Base-by-base conservation (phyloP, 345 rosid species). In the Camelina laxa region DNA sequence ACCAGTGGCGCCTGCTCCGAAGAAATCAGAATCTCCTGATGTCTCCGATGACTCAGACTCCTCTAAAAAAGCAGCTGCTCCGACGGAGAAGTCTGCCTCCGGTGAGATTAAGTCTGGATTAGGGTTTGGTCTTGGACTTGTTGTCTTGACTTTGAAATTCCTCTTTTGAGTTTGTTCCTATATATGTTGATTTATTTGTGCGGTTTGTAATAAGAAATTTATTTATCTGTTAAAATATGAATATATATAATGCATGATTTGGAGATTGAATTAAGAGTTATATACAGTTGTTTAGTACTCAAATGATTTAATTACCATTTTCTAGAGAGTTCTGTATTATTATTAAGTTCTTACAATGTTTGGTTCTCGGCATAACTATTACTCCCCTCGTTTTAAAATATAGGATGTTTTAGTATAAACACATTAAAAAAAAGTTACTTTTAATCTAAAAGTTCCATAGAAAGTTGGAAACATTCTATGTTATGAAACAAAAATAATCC, bases 61-160 rank as follows among this genome's bases (percentile, higher is more conserved):
- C 57, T 15, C 86, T 41, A 21, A 41, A 24, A 85, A 89, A 2
- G 36, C 89, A 1, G 4, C 86, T 1, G 59, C 75, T 4, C 65
- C 78, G 19, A 2, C 53, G 1, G 76, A 60, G 49, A 70, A 50
- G 27, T 79, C 85, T 15, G 73, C 80, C 14, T 75, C 88, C 3
- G 57, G 73, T 20, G 74, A 67, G 62, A 80, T 60, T 72, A 80
- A 70, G 44, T 42, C 58, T 67, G 85, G 87, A 15, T 36, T 85
- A 44, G 81, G 88, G 2, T 66, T 88, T 68, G 81, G 78, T 60
- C 44, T 73, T 50, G 96, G 88, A 67, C 73, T 87, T n/a, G 84
- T 79, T 27, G 62, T 84, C 60, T 24, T 82, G 45, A 87, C 86
- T 89, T 74, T 86, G 79, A 89, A 82, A 4, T 20, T 75, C 59